These are phyloP conservation scores for Eustoma russellianum DNA, from an alignment of 257 asterid species.

Conservation along the genomic window DNA sequence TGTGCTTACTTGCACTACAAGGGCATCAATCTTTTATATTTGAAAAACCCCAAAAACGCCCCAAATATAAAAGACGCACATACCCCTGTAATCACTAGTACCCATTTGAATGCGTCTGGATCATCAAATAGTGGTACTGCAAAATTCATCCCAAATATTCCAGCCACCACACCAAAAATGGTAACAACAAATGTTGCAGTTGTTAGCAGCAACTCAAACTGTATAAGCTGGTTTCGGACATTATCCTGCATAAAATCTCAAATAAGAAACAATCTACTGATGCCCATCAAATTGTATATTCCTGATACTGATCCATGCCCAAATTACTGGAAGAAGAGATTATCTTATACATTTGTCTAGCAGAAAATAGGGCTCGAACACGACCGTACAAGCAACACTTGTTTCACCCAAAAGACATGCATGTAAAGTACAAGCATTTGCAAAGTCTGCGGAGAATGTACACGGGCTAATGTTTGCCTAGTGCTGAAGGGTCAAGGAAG, in stretches of 20 bases:
- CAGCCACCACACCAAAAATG: slow-evolving; percentile 93
- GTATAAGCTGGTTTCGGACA: slow-evolving; percentile 95
- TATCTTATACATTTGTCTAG: no score
- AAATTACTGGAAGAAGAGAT: no score
- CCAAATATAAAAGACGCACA: slow-evolving; percentile 53
- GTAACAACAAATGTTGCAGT: slow-evolving; percentile 96
- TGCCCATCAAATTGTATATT: no score
- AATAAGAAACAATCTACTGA: no score
- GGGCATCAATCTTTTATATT: slow-evolving; percentile 85
- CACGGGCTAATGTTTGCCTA: no score
- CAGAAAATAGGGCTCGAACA: no score
- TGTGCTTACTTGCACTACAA: slow-evolving; percentile 26
- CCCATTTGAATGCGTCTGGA: slow-evolving; percentile 84
- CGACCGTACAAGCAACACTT: no score
- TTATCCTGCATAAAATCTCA: slow-evolving; percentile 59
- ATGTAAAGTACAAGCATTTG: no score
- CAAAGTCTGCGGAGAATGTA: no score
- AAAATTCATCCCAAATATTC: slow-evolving; percentile 93
- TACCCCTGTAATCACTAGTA: slow-evolving; percentile 65
- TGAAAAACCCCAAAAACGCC: slow-evolving; percentile 72
- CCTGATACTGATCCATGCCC: no score
- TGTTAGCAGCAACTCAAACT: slow-evolving; percentile 81
- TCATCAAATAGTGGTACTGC: slow-evolving; percentile 48
- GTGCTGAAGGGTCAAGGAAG: no score
- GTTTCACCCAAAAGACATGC: no score